Base-by-base conservation (phyloP, 1,284 basidiomycete genomes). In the Lignosus rhinocerotis region DNA sequence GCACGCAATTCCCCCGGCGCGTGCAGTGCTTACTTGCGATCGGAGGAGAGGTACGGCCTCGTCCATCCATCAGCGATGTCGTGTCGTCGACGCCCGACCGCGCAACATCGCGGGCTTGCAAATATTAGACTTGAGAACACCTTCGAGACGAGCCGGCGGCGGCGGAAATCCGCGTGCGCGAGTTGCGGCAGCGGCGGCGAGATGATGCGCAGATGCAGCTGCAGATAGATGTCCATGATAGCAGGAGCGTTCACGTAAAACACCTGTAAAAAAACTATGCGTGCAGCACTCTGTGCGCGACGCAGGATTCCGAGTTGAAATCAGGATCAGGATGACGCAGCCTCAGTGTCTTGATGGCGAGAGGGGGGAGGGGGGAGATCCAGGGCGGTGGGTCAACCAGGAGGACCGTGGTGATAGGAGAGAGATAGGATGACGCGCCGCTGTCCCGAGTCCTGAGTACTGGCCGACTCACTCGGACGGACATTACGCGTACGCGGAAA, bases 401-500 rank as follows among this genome's bases (percentile, higher is more conserved):
- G 17, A 7, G 21, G 6, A 21, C 19, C 19, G 36, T 16, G 32
- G 10, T 17, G 42, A 38, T 33, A 19, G 32, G 49, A 31, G 51
- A 44, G 51, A 45, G 61, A 63, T 63, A 63, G 59, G 62, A 56
- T 52, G 41, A 44, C 56, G 62, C 52, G 46, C 59, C 56, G 51
- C 44, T 56, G 51, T 53, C 62, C 59, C 56, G 59, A 58, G 4
- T n/a, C 53, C 39, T 30, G 21, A 36, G 50, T 31, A 38, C 25
- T 25, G 25, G 4, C 25, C 25, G 25, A 25, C 25, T 25, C 25
- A 25, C 25, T 25, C 25, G 25, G 4, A 4, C 25, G 25, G 4
- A 4, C 25, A 25, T 25, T 25, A 25, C 25, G 25, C 25, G 25
- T 25, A 25, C 25, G 25, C 2, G 25, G 4, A 25, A 25, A 25